phyloP scores from a whole-genome alignment of 352 stramenopile genomes.

The Globisporangium viniferum region DNA sequence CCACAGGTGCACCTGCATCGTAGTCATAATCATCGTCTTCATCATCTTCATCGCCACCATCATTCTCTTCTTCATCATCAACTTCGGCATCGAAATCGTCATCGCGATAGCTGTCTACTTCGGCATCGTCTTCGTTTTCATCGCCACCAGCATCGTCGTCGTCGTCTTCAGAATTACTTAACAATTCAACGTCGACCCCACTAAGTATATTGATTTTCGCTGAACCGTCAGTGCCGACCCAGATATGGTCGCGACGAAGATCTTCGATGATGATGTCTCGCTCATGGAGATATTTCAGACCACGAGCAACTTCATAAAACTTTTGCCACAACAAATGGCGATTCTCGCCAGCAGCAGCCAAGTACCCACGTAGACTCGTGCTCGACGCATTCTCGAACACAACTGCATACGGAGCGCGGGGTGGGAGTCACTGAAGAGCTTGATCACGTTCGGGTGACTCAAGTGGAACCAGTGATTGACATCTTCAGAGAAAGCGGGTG shows the following conservation, averaged over 20 bases:
- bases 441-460: slow-evolving; percentile 9
- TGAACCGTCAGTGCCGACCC: background rate
- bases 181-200: background rate
- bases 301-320: background rate
- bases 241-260: background rate
- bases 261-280: background rate
- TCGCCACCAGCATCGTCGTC: too few relatives aligned
- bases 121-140: too few relatives aligned
- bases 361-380: background rate
- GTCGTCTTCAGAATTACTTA: too few relatives aligned
- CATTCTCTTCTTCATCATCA: background rate
- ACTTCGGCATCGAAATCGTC: too few relatives aligned
- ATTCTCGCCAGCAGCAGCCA: background rate
- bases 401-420: slow-evolving; percentile 64
- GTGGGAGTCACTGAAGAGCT: background rate
- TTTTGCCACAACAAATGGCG: background rate
- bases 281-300: slow-evolving; percentile 1
- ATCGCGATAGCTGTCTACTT: too few relatives aligned
- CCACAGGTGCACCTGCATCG: background rate
- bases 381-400: slow-evolving; percentile 5
- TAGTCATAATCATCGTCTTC: too few relatives aligned
- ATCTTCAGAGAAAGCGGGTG: background rate
- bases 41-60: too few relatives aligned
- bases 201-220: background rate
- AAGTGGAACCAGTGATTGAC: background rate